Base-by-base conservation (phyloP, 495 filamentous ascomycete genomes). In the Penicillium atrosanguineum region DNA sequence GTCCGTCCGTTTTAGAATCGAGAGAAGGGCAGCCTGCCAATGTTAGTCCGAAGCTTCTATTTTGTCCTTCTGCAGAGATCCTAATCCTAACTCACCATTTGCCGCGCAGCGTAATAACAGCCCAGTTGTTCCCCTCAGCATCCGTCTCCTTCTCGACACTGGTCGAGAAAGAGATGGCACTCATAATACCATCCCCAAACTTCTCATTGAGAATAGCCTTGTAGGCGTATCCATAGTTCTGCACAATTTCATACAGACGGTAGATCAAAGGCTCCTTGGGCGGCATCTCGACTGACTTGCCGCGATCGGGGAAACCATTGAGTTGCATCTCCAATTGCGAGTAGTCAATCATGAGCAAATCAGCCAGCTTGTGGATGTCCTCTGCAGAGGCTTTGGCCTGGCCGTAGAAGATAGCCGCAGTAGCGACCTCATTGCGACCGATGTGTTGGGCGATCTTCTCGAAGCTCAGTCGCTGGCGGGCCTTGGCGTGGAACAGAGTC, bases 141-240 rank as follows among this genome's bases (percentile, higher is more conserved):
- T 97, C 94, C 7, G 84, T 84, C 82, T 98, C 94, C 81, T 96
- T 97, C 74, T 97, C 90, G 14, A 98, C 89, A 71, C 91, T 92
- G 1, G 91, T 95, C 37, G 84, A 86, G 66, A 98, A 98, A 7
- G 86, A 82, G 67, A 98, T 96, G 0, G 93, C 94, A 64, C 90
- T 95, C 94, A 98, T 97, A 63, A 98, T 98, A 0, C 94, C 94
- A 71, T 98, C 94, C 0, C 94, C 94, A 74, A 98, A 97, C 77
- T 96, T 98, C 82, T 98, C 94, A 65, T 98, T 98, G 69, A 98
- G 69, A 8, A 98, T 79, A 7, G 91, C 93, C 80, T 97, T 97
- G 71, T 94, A 97, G 20, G 94, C 89, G 70, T 95, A 94, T 6
- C 94, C 94, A 65, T 97, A 98, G 67, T 95, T 98, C 81, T 97